Evolutionary conservation across 345 rosid genomes (phyloP), one percentile per base, ranked within the genome.

Genomic region (Syzygium aqueum): DNA sequence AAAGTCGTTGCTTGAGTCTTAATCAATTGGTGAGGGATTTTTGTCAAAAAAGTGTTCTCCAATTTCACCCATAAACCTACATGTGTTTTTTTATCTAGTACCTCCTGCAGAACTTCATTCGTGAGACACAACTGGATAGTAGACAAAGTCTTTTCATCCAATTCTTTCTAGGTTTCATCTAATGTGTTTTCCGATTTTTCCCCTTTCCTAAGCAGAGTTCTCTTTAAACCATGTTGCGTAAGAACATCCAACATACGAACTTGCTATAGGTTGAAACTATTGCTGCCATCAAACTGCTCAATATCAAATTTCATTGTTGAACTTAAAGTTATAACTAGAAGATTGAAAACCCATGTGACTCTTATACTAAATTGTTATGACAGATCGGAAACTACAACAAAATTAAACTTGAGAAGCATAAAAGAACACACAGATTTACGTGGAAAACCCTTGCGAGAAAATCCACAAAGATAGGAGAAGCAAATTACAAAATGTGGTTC

Each of bases 381-480:
- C 67, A 61, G n/a, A 0, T 30, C 0, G 8, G 33, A 61, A 61
- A 61, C 4, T 27, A n/a, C n/a, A 61, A n/a, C 3, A 16, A 61
- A 61, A 61, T 51, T 51, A 13, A 51, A 51, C 14, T 4, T 13
- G 16, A 51, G 53, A 51, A 51, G 15, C 13, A 51, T 61, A 12
- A 27, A 61, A 27, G 7, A 27, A 27, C 17, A 27, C 17, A 2
- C 5, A 61, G 14, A 28, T 61, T 59, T 61, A 12, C 0, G 0
- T 56, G 61, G 5, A 56, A 9, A 56, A 56, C 61, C 61, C 13
- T 56, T 8, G 10, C 0, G 6, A 0, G n/a, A 56, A 56, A 56
- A 56, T 23, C 13, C 0, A 56, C 0, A 0, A 3, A 30, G 17
- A 61, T 13, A 12, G 53, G 67, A 6, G 2, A 61, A 61, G 67